Percentiles rank a stretch among this genome's conserved stretches.
Conservation (phyloP, 2,329 filamentous ascomycete species). For the Seiridium cupressi region DNA sequence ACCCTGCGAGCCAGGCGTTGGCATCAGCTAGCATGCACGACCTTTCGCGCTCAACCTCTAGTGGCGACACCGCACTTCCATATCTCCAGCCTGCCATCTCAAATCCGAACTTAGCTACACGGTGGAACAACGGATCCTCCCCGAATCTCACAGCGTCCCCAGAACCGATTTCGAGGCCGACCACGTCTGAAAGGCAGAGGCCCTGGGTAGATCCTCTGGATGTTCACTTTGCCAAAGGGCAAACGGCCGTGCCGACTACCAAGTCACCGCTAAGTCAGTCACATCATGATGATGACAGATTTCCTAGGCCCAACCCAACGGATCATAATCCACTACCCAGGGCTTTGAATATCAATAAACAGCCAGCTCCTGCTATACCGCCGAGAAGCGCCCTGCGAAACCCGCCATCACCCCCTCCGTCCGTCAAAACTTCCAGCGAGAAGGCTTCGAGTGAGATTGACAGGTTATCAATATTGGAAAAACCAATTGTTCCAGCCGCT, state of each 20-base stretch:
- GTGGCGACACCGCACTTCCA: conserved; percentile 17
- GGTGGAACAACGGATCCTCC: conserved; percentile 32
- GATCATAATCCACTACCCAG: neutral
- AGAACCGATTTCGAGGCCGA: conserved; percentile 26
- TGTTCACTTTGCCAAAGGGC: conserved; percentile 37
- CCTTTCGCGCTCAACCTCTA: conserved; percentile 26
- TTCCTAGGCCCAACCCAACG: neutral
- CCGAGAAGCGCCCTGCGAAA: conserved; percentile 17
- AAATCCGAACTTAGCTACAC: conserved; percentile 28
- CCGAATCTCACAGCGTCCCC: conserved; percentile 18
- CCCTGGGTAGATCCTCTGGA: conserved; percentile 48
- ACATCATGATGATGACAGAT: neutral
- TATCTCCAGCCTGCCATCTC: conserved; percentile 24
- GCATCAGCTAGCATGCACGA: conserved; percentile 45
- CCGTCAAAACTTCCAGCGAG: conserved; percentile 16
- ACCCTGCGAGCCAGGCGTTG: conserved; percentile 34
- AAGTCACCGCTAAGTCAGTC: conserved; percentile 11
- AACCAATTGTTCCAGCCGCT: conserved; percentile 12
- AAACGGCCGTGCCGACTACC: conserved; percentile 18
- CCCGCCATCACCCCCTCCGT: conserved; percentile 34
- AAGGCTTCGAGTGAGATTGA: conserved; percentile 16
- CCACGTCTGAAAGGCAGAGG: conserved; percentile 31
- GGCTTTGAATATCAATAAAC: conserved; percentile 5
- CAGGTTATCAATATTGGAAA: conserved; percentile 8
- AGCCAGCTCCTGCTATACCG: conserved; percentile 5